phyloP scores from a whole-genome alignment of 2,329 filamentous ascomycete species.

The Epichloe bromicola region DNA sequence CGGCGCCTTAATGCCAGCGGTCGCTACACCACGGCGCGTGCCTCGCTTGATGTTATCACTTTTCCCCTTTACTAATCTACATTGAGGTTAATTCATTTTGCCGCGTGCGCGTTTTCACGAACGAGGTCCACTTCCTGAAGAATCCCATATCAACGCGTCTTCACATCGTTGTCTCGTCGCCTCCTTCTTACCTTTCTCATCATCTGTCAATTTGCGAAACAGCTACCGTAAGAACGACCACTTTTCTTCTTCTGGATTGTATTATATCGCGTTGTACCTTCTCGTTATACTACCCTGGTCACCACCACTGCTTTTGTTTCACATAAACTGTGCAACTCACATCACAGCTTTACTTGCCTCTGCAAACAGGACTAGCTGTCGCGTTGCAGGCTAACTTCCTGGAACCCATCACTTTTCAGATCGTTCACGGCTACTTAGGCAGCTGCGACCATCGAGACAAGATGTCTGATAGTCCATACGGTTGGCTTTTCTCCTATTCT shows the following conservation, averaged over 20 bases:
- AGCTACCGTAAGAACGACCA: slow-evolving; percentile 3
- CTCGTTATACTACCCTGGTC: neutral
- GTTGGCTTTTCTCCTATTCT: neutral
- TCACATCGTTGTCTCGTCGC: neutral
- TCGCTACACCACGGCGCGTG: neutral
- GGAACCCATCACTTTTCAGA: neutral
- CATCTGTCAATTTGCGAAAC: neutral
- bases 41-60: neutral
- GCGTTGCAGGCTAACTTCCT: neutral
- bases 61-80: neutral
- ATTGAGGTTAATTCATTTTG: neutral
- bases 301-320: neutral
- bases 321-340: neutral
- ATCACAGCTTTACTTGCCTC: neutral
- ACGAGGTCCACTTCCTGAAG: neutral
- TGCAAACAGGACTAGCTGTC: neutral
- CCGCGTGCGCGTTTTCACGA: neutral
- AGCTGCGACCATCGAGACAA: neutral
- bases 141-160: neutral
- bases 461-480: neutral
- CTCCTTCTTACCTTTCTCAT: slow-evolving; percentile 1
- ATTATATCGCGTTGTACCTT: neutral
- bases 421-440: neutral
- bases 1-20: slow-evolving; percentile 3
- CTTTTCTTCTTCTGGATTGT: neutral